Conservation (phyloP, 2,329 filamentous ascomycete genomes). For the Simplicillium aogashimaense region DNA sequence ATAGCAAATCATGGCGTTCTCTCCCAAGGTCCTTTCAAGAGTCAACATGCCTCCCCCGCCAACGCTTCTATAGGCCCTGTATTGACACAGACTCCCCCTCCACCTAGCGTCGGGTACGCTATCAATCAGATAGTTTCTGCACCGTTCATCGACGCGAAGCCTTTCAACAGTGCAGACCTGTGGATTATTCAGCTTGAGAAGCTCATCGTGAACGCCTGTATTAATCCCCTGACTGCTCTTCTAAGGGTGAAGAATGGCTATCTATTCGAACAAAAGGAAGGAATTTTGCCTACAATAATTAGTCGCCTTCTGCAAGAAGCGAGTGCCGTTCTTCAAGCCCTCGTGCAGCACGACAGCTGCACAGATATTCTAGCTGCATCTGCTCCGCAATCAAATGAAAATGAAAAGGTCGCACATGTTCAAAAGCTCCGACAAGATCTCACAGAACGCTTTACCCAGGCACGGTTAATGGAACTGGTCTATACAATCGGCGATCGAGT, state of each 20-base stretch:
- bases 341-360: conserved; percentile 50
- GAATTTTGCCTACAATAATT: conserved; percentile 47
- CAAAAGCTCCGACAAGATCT: conserved; percentile 9
- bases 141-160: conserved; percentile 29
- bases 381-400: background rate
- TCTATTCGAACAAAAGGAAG: conserved; percentile 49
- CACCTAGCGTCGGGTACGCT: conserved; percentile 23
- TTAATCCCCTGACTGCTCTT: conserved; percentile 80
- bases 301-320: conserved; percentile 65
- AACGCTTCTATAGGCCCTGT: conserved; percentile 38
- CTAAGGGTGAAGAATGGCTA: conserved; percentile 70
- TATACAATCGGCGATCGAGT: conserved; percentile 37
- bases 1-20: conserved; percentile 48
- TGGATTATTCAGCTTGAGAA: conserved; percentile 72
- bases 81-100: conserved; percentile 14
- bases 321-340: conserved; percentile 56
- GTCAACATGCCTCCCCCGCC: conserved; percentile 40
- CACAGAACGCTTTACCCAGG: conserved; percentile 30
- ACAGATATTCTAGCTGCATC: conserved; percentile 23
- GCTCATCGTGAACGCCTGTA: conserved; percentile 66
- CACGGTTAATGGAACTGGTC: conserved; percentile 33
- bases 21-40: conserved; percentile 38
- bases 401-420: conserved; percentile 2
- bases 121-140: conserved; percentile 29
- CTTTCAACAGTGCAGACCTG: conserved; percentile 31